Conservation (phyloP, 495 filamentous ascomycete species). For the Patellaria atrata region DNA sequence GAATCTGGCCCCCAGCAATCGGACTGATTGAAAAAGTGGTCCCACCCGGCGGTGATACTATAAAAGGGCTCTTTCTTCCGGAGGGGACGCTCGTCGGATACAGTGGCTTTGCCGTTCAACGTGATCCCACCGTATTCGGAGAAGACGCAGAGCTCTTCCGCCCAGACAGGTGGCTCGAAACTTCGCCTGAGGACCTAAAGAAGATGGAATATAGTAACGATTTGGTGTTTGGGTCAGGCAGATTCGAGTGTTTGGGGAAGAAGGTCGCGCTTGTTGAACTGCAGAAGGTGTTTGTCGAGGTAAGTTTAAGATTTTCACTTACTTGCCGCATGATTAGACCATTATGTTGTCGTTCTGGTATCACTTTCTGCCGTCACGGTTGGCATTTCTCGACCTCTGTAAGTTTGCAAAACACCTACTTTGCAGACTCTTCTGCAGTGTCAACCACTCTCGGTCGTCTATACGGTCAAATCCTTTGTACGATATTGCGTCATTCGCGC, state of each 20-base stretch:
- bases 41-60: slow-evolving; percentile 35
- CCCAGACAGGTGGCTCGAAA: slow-evolving; percentile 17
- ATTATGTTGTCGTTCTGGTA: too few relatives aligned
- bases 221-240: slow-evolving; percentile 16
- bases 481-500: too few relatives aligned
- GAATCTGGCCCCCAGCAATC: slow-evolving; percentile 15
- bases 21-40: slow-evolving; percentile 31
- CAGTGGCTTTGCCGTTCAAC: slow-evolving; percentile 23
- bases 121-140: slow-evolving; percentile 20
- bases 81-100: slow-evolving; percentile 38
- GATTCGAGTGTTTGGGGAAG: slow-evolving; percentile 15
- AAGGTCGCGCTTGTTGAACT: slow-evolving; percentile 15
- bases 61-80: slow-evolving; percentile 35
- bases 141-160: slow-evolving; percentile 20
- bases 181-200: slow-evolving; percentile 7
- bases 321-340: too few relatives aligned
- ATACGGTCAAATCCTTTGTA: too few relatives aligned
- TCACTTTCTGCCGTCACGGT: too few relatives aligned
- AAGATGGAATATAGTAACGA: slow-evolving; percentile 15
- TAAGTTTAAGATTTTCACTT: too few relatives aligned
- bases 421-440: too few relatives aligned
- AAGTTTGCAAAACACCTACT: too few relatives aligned
- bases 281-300: slow-evolving; percentile 16
- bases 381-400: too few relatives aligned
- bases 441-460: too few relatives aligned